These are phyloP conservation scores for Penicillium odoratum DNA, from an alignment of 495 filamentous ascomycete species.

Conservation along the genomic window DNA sequence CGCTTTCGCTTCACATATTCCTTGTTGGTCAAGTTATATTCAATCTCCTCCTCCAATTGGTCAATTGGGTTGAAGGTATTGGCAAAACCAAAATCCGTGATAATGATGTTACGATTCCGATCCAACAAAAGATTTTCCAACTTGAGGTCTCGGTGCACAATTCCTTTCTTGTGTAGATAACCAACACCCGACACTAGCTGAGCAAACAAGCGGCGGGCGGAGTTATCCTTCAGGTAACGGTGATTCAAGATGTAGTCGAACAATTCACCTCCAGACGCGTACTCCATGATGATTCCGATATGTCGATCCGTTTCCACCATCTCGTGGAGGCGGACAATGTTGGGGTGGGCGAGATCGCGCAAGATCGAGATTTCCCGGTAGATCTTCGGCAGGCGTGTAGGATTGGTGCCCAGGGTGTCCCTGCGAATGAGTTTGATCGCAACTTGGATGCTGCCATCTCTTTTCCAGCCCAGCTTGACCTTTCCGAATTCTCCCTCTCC, in stretches of 20 bases:
- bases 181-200: constrained; percentile 96
- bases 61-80: constrained; percentile 93
- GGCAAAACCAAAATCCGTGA: constrained; percentile 98
- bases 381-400: constrained; percentile 88
- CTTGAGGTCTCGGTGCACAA: constrained; percentile 97
- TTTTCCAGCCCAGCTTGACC: constrained; percentile 99
- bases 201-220: constrained; percentile 88
- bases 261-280: constrained; percentile 94
- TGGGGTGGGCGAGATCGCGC: constrained; percentile 82
- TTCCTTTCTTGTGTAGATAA: constrained; percentile 98
- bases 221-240: constrained; percentile 89
- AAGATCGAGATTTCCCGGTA: constrained; percentile 94
- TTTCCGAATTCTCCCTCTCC: constrained; percentile 99
- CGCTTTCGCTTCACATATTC: constrained; percentile 79
- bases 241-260: constrained; percentile 99
- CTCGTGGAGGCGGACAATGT: constrained; percentile 96
- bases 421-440: constrained; percentile 97
- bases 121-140: constrained; percentile 95
- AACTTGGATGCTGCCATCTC: constrained; percentile 89
- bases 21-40: constrained; percentile 79
- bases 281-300: constrained; percentile 98
- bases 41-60: constrained; percentile 86
- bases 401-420: constrained; percentile 82
- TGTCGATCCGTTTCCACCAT: constrained; percentile 97
- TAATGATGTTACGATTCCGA: constrained; percentile 97